phyloP scores from a whole-genome alignment of 768 basidiomycete genomes.

The Austroboletus eburneus region DNA sequence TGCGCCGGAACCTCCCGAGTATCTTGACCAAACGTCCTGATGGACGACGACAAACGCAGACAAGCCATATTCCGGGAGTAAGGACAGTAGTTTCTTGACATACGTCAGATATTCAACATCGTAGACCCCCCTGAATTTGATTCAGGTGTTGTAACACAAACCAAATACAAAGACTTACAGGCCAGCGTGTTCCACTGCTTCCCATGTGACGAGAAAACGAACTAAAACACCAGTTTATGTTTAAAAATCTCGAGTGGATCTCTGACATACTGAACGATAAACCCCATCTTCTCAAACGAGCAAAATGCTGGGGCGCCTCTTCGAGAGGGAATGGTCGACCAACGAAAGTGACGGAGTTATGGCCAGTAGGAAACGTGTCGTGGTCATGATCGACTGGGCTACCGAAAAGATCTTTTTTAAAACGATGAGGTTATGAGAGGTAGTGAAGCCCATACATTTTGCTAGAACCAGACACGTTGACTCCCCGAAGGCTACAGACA shows the following conservation, averaged over 20 bases:
- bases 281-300: constrained; percentile 81
- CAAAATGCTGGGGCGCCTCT: constrained; percentile 82
- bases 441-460: constrained; percentile 57
- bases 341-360: constrained; percentile 73
- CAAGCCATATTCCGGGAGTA: constrained; percentile 70
- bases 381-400: constrained; percentile 72
- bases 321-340: constrained; percentile 88
- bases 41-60: constrained; percentile 78
- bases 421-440: constrained; percentile 9
- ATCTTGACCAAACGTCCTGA: constrained; percentile 96
- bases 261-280: constrained; percentile 71
- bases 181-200: constrained; percentile 91
- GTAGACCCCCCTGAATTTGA: constrained; percentile 62
- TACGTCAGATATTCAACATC: constrained; percentile 83
- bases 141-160: neutral
- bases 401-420: neutral
- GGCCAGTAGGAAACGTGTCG: constrained; percentile 61
- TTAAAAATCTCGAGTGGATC: neutral
- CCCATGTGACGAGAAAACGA: constrained; percentile 94
- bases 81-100: constrained; percentile 59
- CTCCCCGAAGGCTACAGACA: constrained; percentile 77
- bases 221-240: constrained; percentile 44
- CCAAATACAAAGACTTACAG: constrained; percentile 65
- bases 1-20: constrained; percentile 91
- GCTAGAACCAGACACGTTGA: constrained; percentile 77